Conservation (phyloP, 495 filamentous ascomycete species). For the Aspergillus avenaceus region DNA sequence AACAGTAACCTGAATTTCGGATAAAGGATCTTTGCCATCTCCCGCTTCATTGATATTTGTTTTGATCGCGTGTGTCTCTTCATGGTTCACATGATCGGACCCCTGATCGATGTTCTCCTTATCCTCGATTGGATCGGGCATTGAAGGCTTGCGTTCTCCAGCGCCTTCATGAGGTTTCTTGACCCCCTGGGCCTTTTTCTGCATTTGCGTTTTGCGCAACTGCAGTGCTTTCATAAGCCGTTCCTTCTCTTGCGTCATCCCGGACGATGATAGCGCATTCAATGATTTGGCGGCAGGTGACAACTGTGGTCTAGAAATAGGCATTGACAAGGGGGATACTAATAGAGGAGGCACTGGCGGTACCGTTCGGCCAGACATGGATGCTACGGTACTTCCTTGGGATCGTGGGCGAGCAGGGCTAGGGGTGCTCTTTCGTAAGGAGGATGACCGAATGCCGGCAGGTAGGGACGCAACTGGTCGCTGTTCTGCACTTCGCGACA, state of each 20-base stretch:
- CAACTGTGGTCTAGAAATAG: conserved; percentile 42
- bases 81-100: conserved; percentile 4
- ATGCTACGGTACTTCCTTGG: conserved; percentile 35
- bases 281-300: conserved; percentile 51
- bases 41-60: conserved; percentile 12
- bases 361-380: conserved; percentile 32
- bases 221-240: conserved; percentile 92
- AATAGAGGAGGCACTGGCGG: conserved; percentile 41
- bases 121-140: conserved; percentile 17
- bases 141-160: conserved; percentile 13
- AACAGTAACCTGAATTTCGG: conserved; percentile 5
- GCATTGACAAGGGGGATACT: conserved; percentile 45
- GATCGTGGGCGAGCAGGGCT: conserved; percentile 38
- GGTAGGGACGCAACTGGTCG: conserved; percentile 69
- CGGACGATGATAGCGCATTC: conserved; percentile 48
- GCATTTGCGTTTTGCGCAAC: conserved; percentile 74
- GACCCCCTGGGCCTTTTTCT: conserved; percentile 34
- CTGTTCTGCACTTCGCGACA: conserved; percentile 43
- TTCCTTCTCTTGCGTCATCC: conserved; percentile 83
- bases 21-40: conserved; percentile 8
- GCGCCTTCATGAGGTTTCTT: conserved; percentile 26
- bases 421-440: conserved; percentile 35
- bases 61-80: conserved; percentile 2
- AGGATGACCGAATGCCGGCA: conserved; percentile 44
- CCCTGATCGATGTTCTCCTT: conserved; percentile 30